Percentiles rank a stretch among this genome's conserved stretches.
phyloP scores from a whole-genome alignment of 2,329 filamentous ascomycete species.

The Microascus cirrosus region DNA sequence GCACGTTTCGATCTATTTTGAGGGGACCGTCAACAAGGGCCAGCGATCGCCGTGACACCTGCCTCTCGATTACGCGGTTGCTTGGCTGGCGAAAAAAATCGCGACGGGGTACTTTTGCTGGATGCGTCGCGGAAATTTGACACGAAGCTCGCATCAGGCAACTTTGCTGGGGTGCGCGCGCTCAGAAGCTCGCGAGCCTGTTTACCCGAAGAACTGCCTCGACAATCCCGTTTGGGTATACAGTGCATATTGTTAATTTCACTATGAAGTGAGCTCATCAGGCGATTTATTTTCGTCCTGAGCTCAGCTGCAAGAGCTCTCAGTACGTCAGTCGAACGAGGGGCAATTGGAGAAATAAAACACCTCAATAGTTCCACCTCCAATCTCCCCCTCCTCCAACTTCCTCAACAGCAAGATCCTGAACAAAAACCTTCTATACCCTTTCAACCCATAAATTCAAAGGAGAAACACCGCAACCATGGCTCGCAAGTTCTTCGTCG shows the following conservation, averaged over 20 bases:
- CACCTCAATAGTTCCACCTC: background rate
- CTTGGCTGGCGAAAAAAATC: background rate
- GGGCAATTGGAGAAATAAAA: background rate
- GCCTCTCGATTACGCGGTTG: background rate
- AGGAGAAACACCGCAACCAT: constrained; percentile 37
- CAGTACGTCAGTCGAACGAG: background rate
- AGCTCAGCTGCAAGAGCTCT: background rate
- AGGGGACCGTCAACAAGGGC: background rate
- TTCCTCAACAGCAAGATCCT: background rate
- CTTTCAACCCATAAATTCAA: background rate
- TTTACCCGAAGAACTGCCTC: constrained; percentile 1
- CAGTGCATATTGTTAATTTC: background rate
- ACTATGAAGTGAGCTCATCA: background rate
- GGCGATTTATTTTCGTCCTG: constrained; percentile 3
- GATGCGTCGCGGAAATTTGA: constrained; percentile 1
- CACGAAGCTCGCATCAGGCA: background rate
- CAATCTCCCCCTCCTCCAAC: background rate
- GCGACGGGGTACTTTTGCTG: background rate
- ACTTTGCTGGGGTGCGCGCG: background rate
- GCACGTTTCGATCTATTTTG: background rate
- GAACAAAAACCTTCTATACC: background rate
- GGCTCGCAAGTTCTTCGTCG: constrained; percentile 94
- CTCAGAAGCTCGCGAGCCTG: background rate
- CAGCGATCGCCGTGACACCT: background rate
- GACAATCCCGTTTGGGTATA: background rate